A percentile compares a stretch with the other conserved stretches of the same genome.
Conservation (phyloP, 257 asterid genomes). For the Osmanthus fragrans region DNA sequence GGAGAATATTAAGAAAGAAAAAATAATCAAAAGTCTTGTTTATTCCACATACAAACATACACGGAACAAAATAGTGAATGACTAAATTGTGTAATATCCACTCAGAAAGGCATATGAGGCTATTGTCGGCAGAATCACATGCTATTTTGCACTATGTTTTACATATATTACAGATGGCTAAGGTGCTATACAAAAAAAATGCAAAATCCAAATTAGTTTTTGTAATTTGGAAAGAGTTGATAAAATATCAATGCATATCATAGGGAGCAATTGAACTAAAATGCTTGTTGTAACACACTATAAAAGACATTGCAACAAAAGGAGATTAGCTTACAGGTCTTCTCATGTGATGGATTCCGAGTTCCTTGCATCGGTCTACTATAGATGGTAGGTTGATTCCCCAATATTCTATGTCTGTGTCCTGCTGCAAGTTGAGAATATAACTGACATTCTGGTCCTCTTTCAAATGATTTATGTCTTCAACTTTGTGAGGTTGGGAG, state of each 20-base stretch:
- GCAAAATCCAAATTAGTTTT: too few species aligned
- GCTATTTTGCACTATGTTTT: not conserved
- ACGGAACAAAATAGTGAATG: not conserved
- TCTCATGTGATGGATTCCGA: constrained; percentile 82
- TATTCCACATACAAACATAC: not conserved
- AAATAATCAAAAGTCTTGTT: not conserved
- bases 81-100: not conserved
- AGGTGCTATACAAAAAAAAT: too few species aligned
- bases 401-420: constrained; percentile 79
- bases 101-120: not conserved
- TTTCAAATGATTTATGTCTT: constrained; percentile 80
- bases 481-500: constrained; percentile 89
- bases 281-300: not conserved
- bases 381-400: constrained; percentile 71
- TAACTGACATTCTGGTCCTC: constrained; percentile 67
- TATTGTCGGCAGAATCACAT: not conserved
- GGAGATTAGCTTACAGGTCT: constrained; percentile 77
- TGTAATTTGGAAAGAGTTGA: too few species aligned
- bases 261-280: not conserved
- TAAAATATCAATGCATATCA: not conserved
- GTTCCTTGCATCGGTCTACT: constrained; percentile 54
- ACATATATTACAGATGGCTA: not conserved
- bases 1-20: not conserved
- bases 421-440: constrained; percentile 92
- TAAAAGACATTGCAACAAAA: constrained; percentile 2